Evolutionary conservation across 2,329 filamentous ascomycete genomes (phyloP), one percentile per base, ranked within the genome.

Genomic region (Hypoxylon sp.): DNA sequence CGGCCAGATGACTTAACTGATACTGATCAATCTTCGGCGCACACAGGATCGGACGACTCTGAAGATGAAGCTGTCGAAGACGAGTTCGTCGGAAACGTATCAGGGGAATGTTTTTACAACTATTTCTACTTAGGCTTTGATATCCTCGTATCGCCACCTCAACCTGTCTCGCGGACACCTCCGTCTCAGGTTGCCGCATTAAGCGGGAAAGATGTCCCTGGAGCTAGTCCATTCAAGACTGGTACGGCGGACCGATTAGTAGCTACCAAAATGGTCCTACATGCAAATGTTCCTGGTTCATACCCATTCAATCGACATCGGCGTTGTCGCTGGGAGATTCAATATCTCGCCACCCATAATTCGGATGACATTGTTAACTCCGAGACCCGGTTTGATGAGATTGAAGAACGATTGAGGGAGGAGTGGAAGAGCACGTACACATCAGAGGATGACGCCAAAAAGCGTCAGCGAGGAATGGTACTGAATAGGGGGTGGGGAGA

Each of bases 71-170:
- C 83, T 2, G 78, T 89, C 14, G 86, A 89, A 48, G 89, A 90
- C 31, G 86, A 88, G 31, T 77, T 83, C 2, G 82, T 83, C 1
- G 83, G 84, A 71, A 82, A 85, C 78, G 73, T 90, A 2, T 88
- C 90, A 1, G 87, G 89, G 3, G 93, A 97, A 77, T 94, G 91
- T 72, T 99, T 98, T 79, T 98, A 96, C 81, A 98, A 98, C 79
- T 99, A 99, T 79, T 99, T 98, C 78, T 92, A 95, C 72, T 91
- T 97, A 69, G 96, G 96, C 1, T 97, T 99, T 77, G 96, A 99
- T 79, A 88, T 98, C 8, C 86, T 98, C 4, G 88, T 99, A n/a
- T 97, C 95, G 0, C 89, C 90, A 31, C 91, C 93, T 0, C 89
- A 88, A 0, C 78, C 85, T 4, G 85, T 91, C 3, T 92, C 91